These are phyloP conservation scores for Acacia concinna DNA, from an alignment of 331 rosid species.

Conservation along the genomic window DNA sequence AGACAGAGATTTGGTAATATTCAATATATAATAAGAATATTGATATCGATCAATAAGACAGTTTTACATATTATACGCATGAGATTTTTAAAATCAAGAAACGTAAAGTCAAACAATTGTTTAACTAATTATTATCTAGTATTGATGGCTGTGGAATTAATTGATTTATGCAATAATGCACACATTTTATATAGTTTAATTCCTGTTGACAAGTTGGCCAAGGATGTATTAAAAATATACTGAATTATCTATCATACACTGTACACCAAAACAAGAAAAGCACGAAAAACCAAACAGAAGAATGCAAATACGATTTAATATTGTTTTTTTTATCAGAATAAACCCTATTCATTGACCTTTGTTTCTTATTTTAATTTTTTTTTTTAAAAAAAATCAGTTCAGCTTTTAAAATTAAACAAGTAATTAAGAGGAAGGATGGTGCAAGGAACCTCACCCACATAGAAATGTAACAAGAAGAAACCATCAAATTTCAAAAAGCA, in stretches of 20 bases:
- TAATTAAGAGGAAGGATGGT: slow-evolving; percentile 38
- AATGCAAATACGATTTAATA: slow-evolving; percentile 35
- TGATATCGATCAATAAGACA: slow-evolving; percentile 36
- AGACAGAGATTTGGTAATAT: not conserved
- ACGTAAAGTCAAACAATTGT: slow-evolving; percentile 43
- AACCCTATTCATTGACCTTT: slow-evolving; percentile 69
- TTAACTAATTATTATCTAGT: not conserved
- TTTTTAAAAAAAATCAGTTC: slow-evolving; percentile 8
- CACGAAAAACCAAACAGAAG: slow-evolving; percentile 49
- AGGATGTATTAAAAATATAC: slow-evolving; percentile 25
- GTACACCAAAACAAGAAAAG: slow-evolving; percentile 39
- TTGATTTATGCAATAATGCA: slow-evolving; percentile 17
- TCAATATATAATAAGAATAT: not conserved
- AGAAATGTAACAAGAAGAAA: slow-evolving; percentile 77
- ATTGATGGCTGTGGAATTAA: slow-evolving; percentile 22
- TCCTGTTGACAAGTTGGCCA: slow-evolving; percentile 49
- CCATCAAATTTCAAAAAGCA: slow-evolving; percentile 76
- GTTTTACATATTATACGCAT: not conserved
- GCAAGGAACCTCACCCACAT: slow-evolving; percentile 55
- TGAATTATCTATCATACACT: not conserved
- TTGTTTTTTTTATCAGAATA: slow-evolving; percentile 41
- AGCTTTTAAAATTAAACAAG: slow-evolving; percentile 34
- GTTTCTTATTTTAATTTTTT: slow-evolving; percentile 39
- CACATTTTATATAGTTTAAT: not conserved
- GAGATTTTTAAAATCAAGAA: slow-evolving; percentile 27